These are phyloP conservation scores for Megacollybia marginata DNA, from an alignment of 768 basidiomycete species.

Conservation along the genomic window DNA sequence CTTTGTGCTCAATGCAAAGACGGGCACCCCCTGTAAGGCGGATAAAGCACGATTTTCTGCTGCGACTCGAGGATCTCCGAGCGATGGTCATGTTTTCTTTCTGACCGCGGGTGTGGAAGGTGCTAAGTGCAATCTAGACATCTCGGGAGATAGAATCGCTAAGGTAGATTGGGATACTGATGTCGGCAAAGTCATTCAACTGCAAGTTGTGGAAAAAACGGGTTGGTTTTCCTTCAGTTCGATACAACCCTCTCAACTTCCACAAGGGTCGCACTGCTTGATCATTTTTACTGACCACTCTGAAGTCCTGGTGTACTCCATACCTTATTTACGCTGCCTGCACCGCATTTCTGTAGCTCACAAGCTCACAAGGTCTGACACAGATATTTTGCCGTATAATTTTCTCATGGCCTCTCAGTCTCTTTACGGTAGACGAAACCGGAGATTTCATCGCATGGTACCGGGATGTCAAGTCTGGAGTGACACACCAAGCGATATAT, in stretches of 20 bases:
- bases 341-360: slow-evolving; percentile 35
- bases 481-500: slow-evolving; percentile 33
- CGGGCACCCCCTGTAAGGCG: slow-evolving; percentile 37
- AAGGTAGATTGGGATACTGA: slow-evolving; percentile 60
- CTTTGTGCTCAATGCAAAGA: slow-evolving; percentile 50
- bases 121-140: slow-evolving; percentile 45
- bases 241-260: not conserved
- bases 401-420: slow-evolving; percentile 10
- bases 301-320: slow-evolving; percentile 48
- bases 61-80: slow-evolving; percentile 19
- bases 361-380: slow-evolving; percentile 22
- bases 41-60: slow-evolving; percentile 34
- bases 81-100: slow-evolving; percentile 24
- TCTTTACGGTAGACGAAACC: slow-evolving; percentile 35
- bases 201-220: slow-evolving; percentile 52
- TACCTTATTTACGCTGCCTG: slow-evolving; percentile 54
- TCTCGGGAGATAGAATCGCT: slow-evolving; percentile 59
- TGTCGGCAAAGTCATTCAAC: slow-evolving; percentile 38
- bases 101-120: slow-evolving; percentile 52
- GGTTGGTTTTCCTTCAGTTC: slow-evolving; percentile 30
- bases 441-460: slow-evolving; percentile 50
- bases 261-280: slow-evolving; percentile 43
- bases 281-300: slow-evolving; percentile 47
- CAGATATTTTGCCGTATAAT: not conserved
- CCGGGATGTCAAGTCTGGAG: slow-evolving; percentile 24